phyloP scores from a whole-genome alignment of 192 early-diverging fungal genomes.

The Backusella tarrabulga region DNA sequence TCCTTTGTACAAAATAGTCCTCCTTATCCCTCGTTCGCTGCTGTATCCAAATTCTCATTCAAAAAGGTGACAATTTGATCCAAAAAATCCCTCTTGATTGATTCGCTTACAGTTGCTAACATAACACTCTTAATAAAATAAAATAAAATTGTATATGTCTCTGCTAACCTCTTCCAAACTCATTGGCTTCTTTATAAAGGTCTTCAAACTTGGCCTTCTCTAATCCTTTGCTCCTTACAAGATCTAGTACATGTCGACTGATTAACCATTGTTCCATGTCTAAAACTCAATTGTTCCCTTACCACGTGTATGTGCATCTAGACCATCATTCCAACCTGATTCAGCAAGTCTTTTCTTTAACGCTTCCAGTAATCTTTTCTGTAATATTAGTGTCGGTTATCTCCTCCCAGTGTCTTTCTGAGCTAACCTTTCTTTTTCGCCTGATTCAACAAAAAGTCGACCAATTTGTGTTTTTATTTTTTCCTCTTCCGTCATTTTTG shows the following conservation, averaged over 20 bases:
- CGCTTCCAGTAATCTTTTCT: conserved; percentile 16
- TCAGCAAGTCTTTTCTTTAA: conserved; percentile 26
- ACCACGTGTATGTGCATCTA: conserved; percentile 34
- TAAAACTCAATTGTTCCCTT: neutral
- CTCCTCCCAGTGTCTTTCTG: neutral
- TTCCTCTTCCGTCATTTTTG: conserved; percentile 13
- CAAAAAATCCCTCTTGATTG: conserved; percentile 33
- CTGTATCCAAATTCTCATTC: conserved; percentile 22
- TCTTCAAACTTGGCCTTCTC: conserved; percentile 24
- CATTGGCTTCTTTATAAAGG: conserved; percentile 14
- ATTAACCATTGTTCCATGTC: no score
- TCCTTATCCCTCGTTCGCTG: neutral
- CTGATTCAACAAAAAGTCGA: conserved; percentile 29
- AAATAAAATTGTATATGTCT: no score
- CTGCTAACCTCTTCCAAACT: conserved; percentile 25
- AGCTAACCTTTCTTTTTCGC: conserved; percentile 25
- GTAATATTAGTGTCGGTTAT: neutral
- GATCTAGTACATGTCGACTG: conserved; percentile 2
- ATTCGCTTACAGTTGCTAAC: conserved; percentile 27
- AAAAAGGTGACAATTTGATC: conserved; percentile 26
- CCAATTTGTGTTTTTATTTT: conserved; percentile 20
- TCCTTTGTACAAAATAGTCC: neutral
- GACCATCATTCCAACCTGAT: conserved; percentile 30
- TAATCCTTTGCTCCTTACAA: conserved; percentile 8
- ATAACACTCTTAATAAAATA: no score